phyloP scores from a whole-genome alignment of 352 stramenopile genomes.

The Pythium graminicola region DNA sequence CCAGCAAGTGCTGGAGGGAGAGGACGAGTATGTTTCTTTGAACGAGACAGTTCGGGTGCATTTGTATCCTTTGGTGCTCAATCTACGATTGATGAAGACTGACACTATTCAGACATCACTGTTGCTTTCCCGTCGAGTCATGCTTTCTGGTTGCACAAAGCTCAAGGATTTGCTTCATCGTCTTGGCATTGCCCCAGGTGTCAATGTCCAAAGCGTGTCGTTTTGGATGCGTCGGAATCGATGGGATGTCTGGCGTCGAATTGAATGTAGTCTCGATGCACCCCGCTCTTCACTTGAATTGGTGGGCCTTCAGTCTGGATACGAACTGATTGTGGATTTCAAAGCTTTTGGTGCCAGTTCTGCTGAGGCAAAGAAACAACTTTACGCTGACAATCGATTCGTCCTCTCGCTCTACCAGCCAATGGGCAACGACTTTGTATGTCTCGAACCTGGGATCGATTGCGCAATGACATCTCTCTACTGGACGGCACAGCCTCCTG shows the following conservation, averaged over 20 bases:
- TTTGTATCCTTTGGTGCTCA: conserved; percentile 48
- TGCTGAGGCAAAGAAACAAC: conserved; percentile 20
- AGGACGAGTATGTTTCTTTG: conserved; percentile 2
- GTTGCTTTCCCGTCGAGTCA: conserved; percentile 44
- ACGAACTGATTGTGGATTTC: conserved; percentile 70
- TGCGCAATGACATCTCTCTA: conserved; percentile 28
- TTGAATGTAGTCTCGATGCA: conserved; percentile 49
- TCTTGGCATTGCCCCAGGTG: conserved; percentile 41
- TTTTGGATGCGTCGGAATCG: conserved; percentile 58
- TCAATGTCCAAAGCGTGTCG: conserved; percentile 49
- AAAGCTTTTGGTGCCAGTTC: conserved; percentile 27
- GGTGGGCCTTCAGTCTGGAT: conserved; percentile 37
- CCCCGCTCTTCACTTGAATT: conserved; percentile 32
- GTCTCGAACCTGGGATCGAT: conserved; percentile 25
- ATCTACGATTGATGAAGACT: conserved; percentile 49
- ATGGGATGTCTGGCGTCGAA: conserved; percentile 46
- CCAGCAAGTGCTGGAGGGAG: neutral
- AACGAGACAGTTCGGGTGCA: conserved; percentile 27
- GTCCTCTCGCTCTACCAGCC: conserved; percentile 42
- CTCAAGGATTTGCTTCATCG: conserved; percentile 55
- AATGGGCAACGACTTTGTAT: conserved; percentile 61
- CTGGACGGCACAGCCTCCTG: conserved; percentile 29
- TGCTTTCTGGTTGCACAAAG: conserved; percentile 32
- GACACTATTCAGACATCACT: conserved; percentile 51
- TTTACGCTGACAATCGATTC: conserved; percentile 26